Evolutionary conservation across 805 yeast genomes (phyloP).

Genomic region (Yarrowia deformans): DNA sequence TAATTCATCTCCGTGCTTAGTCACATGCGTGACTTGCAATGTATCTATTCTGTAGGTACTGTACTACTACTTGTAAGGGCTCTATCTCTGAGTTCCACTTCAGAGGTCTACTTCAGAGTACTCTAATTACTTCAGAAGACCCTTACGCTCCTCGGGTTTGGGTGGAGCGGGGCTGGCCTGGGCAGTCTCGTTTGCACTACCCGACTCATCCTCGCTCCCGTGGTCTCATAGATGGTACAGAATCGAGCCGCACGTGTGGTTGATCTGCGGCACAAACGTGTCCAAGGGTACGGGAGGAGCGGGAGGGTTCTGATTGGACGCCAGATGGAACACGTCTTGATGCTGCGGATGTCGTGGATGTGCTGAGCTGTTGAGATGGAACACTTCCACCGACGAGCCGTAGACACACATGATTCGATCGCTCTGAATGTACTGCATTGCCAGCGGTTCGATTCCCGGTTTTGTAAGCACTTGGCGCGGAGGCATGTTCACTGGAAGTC

Average conservation of each 20-base stretch:
- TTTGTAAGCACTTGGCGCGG: conserved; percentile 26
- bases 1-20: no score
- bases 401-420: conserved; percentile 38
- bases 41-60: no score
- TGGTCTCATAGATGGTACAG: conserved; percentile 31
- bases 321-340: conserved; percentile 34
- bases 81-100: no score
- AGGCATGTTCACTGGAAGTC: conserved; percentile 21
- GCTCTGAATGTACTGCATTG: conserved; percentile 38
- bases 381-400: conserved; percentile 20
- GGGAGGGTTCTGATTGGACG: conserved; percentile 19
- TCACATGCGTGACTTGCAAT: no score
- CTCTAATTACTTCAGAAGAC: not conserved
- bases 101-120: no score
- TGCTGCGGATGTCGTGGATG: conserved; percentile 35
- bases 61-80: no score
- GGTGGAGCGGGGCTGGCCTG: conserved; percentile 10
- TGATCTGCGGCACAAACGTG: conserved; percentile 30
- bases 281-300: conserved; percentile 33
- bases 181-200: not conserved
- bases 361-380: conserved; percentile 31
- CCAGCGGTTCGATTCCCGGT: conserved; percentile 15
- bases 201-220: conserved; percentile 24
- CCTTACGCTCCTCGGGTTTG: not conserved
- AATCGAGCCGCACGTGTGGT: conserved; percentile 28